These are phyloP conservation scores for Coprinopsis marcescibilis DNA, from an alignment of 768 basidiomycete species.

Conservation along the genomic window DNA sequence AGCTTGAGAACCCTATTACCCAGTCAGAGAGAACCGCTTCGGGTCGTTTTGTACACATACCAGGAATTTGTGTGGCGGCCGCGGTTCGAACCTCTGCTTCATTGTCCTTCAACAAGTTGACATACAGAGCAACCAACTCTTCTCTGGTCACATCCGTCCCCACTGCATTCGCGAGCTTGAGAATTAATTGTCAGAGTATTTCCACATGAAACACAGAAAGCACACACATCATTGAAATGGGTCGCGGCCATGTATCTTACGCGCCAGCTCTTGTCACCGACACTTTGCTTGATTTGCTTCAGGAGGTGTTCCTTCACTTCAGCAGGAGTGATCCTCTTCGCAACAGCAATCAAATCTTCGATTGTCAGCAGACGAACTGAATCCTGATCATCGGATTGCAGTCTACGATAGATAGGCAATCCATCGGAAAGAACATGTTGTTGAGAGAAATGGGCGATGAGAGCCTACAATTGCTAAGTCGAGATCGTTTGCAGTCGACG, in stretches of 20 bases:
- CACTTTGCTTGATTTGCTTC: constrained; percentile 81
- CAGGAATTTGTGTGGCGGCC: constrained; percentile 93
- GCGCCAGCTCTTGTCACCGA: constrained; percentile 96
- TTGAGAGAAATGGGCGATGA: constrained; percentile 74
- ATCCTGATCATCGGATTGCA: constrained; percentile 96
- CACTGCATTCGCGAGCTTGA: constrained; percentile 91
- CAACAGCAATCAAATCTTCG: constrained; percentile 91
- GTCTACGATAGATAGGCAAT: constrained; percentile 86
- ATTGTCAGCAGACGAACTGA: constrained; percentile 94
- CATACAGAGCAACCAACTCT: constrained; percentile 89
- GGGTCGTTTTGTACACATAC: constrained; percentile 35
- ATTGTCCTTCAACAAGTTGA: constrained; percentile 92
- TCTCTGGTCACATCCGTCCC: constrained; percentile 88
- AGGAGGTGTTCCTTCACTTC: constrained; percentile 90
- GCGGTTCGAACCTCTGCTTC: constrained; percentile 98
- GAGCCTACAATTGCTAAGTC: constrained; percentile 37
- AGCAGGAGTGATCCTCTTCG: constrained; percentile 73
- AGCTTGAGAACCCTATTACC: constrained; percentile 80
- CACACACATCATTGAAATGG: constrained; percentile 86
- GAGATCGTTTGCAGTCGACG: constrained; percentile 2
- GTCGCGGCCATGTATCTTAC: constrained; percentile 98
- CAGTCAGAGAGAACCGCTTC: not conserved
- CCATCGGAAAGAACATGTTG: constrained; percentile 81
- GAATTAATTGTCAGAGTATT: no score
- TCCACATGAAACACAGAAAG: not conserved